Percentiles rank a stretch among this genome's conserved stretches.
Conservation (phyloP, 2,329 filamentous ascomycete genomes). For the Colletotrichum sp. region DNA sequence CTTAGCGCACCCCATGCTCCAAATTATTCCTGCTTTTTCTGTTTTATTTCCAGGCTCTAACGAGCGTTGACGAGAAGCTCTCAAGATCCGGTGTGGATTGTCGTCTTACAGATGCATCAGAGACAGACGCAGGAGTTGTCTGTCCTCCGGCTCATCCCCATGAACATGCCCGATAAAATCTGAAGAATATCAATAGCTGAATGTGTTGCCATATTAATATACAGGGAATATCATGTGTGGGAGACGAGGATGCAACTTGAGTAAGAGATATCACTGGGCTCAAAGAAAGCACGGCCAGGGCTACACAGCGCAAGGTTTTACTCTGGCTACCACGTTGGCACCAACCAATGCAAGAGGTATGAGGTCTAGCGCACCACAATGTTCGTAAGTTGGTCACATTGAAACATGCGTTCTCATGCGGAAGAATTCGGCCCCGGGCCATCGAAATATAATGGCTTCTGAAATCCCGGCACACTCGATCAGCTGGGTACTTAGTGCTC, state of each 20-base stretch:
- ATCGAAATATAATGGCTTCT: neutral
- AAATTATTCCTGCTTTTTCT: too few species aligned
- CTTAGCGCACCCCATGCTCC: too few species aligned
- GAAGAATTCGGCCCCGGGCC: neutral
- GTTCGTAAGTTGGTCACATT: neutral
- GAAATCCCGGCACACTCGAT: neutral
- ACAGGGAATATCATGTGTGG: neutral
- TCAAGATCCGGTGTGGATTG: fast-evolving
- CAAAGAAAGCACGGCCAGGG: neutral
- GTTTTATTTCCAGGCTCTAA: too few species aligned
- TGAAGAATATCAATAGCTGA: fast-evolving
- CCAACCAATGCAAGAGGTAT: fast-evolving
- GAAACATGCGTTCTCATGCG: neutral
- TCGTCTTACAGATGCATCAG: fast-evolving
- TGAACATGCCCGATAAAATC: neutral
- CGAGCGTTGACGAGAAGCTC: neutral
- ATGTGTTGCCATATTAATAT: neutral
- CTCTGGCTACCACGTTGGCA: neutral
- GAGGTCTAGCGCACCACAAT: fast-evolving
- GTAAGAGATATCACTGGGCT: neutral
- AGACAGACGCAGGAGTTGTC: neutral
- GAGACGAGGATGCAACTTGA: neutral
- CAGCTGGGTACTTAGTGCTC: fast-evolving
- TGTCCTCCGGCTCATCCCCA: fast-evolving
- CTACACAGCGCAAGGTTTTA: neutral